These are phyloP conservation scores for Boletus vinaceobasis DNA, from an alignment of 768 basidiomycete genomes.

Conservation along the genomic window DNA sequence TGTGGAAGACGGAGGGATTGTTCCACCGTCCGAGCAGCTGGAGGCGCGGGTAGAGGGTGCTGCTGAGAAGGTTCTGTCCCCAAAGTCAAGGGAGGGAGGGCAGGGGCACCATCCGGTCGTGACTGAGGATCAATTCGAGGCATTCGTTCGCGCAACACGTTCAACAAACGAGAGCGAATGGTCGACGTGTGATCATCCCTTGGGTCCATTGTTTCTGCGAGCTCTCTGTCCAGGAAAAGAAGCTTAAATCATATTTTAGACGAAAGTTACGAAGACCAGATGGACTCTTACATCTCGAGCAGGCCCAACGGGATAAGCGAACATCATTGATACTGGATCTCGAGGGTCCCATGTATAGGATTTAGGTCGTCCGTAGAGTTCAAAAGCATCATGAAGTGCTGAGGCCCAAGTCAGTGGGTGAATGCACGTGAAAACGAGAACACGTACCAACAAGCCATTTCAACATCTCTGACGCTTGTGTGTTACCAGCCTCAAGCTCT, in stretches of 20 bases:
- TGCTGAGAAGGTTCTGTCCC: constrained; percentile 21
- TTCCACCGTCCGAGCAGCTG: constrained; percentile 7
- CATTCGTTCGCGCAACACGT: constrained; percentile 65
- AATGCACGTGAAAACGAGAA: neutral
- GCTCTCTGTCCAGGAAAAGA: constrained; percentile 84
- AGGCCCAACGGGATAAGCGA: constrained; percentile 87
- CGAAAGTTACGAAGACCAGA: neutral
- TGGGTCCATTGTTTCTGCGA: constrained; percentile 74
- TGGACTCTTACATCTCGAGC: constrained; percentile 66
- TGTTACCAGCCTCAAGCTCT: constrained; percentile 61
- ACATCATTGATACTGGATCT: constrained; percentile 81
- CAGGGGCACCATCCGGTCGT: constrained; percentile 8
- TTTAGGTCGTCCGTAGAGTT: constrained; percentile 84
- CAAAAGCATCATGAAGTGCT: constrained; percentile 85
- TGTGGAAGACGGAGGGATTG: constrained; percentile 36
- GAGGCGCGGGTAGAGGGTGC: constrained; percentile 26
- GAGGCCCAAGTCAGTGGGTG: constrained; percentile 12
- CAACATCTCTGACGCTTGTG: constrained; percentile 77
- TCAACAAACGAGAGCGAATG: constrained; percentile 59
- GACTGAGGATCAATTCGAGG: constrained; percentile 33
- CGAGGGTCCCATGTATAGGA: constrained; percentile 88
- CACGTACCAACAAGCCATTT: constrained; percentile 83
- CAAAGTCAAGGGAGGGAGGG: constrained; percentile 18
- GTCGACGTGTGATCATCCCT: constrained; percentile 73
- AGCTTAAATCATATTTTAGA: constrained; percentile 43